Base-by-base conservation (phyloP, 164 flowering plant genomes). In the Aristolochia fimbriata region DNA sequence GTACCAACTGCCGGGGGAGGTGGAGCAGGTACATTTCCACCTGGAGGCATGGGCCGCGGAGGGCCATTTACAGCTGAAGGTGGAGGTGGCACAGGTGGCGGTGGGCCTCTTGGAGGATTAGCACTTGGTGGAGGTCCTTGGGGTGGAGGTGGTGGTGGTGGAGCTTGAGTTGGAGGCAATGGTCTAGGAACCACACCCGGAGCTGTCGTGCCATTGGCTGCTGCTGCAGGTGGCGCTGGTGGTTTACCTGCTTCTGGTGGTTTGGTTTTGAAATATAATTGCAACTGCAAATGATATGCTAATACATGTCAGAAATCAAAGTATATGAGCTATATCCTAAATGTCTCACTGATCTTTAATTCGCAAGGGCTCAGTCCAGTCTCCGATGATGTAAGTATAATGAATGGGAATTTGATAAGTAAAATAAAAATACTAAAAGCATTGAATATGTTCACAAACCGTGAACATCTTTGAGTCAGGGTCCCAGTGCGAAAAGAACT, bases 401-500 rank as follows among this genome's bases (percentile, higher is more conserved):
- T 27, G 30, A 27, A 27, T 27, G 30, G 30, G 30, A 27, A 5
- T 27, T 27, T 27, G 30, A 5, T 27, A 27, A 27, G 30, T 5
- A 27, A n/a, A 27, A 27, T 27, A 27, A 27, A n/a, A 25, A 8
- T 9, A 55, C 14, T 20, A 55, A 25, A 24, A 60, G 20, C 23
- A 41, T 2, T 12, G 41, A 45, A 15, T 4, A 16, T 30, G 1
- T 13, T 45, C 0, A 69, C 85, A 51, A 61, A 93, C 97, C 75
- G 99, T 93, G 74, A 93, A 93, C 95, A 90, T 91, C 71, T 93
- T 90, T 24, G 97, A 83, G 70, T 93, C 99, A 14, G 91, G 92
- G 71, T 93, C 99, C 99, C 99, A 93, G 62, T 90, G 97, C 21
- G 97, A 85, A 71, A 93, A 93, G 75, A 93, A 93, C 67, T 93